These are phyloP conservation scores for Backusella macrospora DNA, from an alignment of 192 early-diverging fungal genomes.

Conservation along the genomic window DNA sequence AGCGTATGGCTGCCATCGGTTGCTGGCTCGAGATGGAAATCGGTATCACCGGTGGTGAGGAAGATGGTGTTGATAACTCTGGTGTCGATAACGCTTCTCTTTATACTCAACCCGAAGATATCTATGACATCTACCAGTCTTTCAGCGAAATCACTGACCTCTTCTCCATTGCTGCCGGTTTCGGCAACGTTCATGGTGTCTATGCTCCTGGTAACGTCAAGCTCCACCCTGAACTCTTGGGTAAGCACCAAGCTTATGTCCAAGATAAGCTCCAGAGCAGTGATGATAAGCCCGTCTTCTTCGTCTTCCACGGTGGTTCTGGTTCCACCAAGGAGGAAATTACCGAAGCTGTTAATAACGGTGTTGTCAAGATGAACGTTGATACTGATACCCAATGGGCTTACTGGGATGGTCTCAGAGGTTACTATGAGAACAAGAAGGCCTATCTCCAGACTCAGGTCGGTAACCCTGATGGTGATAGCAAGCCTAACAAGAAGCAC, in stretches of 20 bases:
- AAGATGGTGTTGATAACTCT: slow-evolving; percentile 98
- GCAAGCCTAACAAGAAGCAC: slow-evolving; percentile 99
- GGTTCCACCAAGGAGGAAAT: slow-evolving; percentile 54
- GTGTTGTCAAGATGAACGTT: slow-evolving; percentile 99
- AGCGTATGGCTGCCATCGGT: slow-evolving; percentile 88
- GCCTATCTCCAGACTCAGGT: slow-evolving; percentile 92
- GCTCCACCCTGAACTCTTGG: slow-evolving; percentile 89
- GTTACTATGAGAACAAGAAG: slow-evolving; percentile 89
- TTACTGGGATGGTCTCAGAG: slow-evolving; percentile 85
- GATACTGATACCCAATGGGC: slow-evolving; percentile 99
- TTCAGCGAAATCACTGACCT: slow-evolving; percentile 83
- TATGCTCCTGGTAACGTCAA: slow-evolving; percentile 97
- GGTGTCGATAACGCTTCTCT: slow-evolving; percentile 86
- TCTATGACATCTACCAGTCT: slow-evolving; percentile 91
- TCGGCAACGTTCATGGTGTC: slow-evolving; percentile 65
- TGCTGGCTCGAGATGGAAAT: slow-evolving; percentile 71
- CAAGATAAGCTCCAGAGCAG: slow-evolving; percentile 61
- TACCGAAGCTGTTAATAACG: slow-evolving; percentile 37
- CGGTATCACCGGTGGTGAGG: slow-evolving; percentile 97
- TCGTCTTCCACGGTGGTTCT: slow-evolving; percentile 99
- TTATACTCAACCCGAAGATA: slow-evolving; percentile 95
- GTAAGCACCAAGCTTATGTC: slow-evolving; percentile 87
- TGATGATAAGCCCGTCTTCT: slow-evolving; percentile 83
- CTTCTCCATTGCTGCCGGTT: slow-evolving; percentile 88
- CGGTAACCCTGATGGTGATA: slow-evolving; percentile 92